Percentiles rank a stretch among this genome's conserved stretches.
Conservation (phyloP, 768 basidiomycete species). For the Russula griseocarnosa region DNA sequence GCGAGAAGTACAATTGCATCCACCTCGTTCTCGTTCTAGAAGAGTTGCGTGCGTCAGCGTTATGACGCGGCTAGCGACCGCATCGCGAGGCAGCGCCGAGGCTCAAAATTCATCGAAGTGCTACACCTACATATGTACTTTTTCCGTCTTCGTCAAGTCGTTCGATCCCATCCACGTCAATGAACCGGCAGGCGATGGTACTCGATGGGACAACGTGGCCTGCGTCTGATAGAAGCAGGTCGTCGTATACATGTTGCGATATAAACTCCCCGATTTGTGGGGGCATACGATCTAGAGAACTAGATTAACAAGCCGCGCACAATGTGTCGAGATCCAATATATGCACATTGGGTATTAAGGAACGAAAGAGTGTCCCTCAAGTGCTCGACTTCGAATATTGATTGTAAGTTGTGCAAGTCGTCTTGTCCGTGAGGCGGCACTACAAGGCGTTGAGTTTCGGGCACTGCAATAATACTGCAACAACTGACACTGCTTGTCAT, state of each 20-base stretch:
- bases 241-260: constrained; percentile 61
- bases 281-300: constrained; percentile 71
- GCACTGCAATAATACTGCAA: background rate
- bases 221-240: constrained; percentile 51
- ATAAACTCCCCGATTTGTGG: constrained; percentile 72
- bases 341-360: constrained; percentile 71
- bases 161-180: constrained; percentile 51
- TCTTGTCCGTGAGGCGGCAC: constrained; percentile 82
- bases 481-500: constrained; percentile 41
- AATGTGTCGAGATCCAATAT: background rate
- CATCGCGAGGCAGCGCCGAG: no score
- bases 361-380: constrained; percentile 48
- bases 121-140: constrained; percentile 8
- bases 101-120: background rate
- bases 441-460: constrained; percentile 33
- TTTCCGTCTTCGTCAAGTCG: constrained; percentile 18
- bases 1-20: constrained; percentile 56
- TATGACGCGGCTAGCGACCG: background rate
- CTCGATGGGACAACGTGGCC: constrained; percentile 47
- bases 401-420: constrained; percentile 57
- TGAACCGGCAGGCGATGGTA: constrained; percentile 55
- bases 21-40: constrained; percentile 59
- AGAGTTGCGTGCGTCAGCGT: background rate
- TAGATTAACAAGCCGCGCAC: constrained; percentile 19
- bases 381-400: constrained; percentile 74